phyloP scores from a whole-genome alignment of 192 early-diverging fungal genomes.

The Nowakowskiella sp. region DNA sequence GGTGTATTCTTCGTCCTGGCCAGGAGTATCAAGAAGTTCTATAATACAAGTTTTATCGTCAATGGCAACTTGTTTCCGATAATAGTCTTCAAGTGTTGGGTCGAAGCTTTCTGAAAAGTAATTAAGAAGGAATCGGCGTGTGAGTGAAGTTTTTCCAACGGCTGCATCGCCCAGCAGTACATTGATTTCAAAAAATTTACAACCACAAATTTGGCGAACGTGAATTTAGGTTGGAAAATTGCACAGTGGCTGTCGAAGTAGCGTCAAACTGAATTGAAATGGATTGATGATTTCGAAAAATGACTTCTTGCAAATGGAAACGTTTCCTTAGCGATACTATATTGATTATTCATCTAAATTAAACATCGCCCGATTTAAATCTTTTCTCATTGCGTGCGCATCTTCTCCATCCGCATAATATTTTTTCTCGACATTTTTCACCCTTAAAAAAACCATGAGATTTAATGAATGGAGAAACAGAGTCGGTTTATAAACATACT shows the following conservation, averaged over 20 bases:
- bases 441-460: constrained; percentile 30
- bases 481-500: constrained; percentile 33
- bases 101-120: constrained; percentile 88
- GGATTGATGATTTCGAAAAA: no score
- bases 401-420: constrained; percentile 99
- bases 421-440: constrained; percentile 84
- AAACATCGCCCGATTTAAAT: no score
- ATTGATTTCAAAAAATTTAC: no score
- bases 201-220: no score
- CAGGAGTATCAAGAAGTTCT: constrained; percentile 92
- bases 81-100: constrained; percentile 98
- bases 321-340: no score
- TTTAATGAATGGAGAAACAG: neutral
- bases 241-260: no score
- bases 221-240: no score
- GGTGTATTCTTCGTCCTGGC: constrained; percentile 92
- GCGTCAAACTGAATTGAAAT: no score
- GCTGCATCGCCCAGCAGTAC: constrained; percentile 46
- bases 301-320: no score
- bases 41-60: constrained; percentile 80
- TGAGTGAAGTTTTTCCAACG: constrained; percentile 59
- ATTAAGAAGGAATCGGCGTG: constrained; percentile 70
- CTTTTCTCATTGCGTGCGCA: constrained; percentile 66
- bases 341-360: no score
- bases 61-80: constrained; percentile 90